Conservation (phyloP, 108 stramenopile species). For the Tribonema minus region DNA sequence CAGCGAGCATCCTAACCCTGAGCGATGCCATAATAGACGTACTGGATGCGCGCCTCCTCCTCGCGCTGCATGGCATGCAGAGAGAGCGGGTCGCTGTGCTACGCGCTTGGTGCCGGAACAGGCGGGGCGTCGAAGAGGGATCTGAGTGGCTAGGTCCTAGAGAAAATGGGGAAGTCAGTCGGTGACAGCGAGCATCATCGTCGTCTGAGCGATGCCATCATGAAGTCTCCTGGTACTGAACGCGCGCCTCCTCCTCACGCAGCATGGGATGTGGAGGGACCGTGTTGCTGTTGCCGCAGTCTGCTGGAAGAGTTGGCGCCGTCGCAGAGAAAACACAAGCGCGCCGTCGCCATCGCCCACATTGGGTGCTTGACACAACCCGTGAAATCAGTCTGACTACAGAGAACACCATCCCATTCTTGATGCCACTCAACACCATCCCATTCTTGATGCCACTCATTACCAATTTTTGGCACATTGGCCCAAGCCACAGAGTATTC, state of each 20-base stretch:
- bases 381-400: too few species aligned
- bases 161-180: not conserved
- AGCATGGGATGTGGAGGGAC: not conserved
- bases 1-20: not conserved
- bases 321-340: too few species aligned
- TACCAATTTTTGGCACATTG: too few species aligned
- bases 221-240: not conserved
- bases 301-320: too few species aligned
- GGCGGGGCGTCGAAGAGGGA: not conserved
- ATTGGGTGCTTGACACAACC: too few species aligned
- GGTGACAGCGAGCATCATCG: not conserved
- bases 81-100: not conserved
- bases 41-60: conserved; percentile 15
- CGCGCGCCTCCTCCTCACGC: not conserved
- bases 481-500: too few species aligned
- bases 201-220: conserved; percentile 25
- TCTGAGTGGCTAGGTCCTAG: too few species aligned
- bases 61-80: not conserved
- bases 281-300: too few species aligned
- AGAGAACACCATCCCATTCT: too few species aligned
- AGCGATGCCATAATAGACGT: conserved; percentile 17
- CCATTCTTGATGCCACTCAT: too few species aligned
- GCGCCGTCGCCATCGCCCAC: too few species aligned
- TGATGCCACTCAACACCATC: too few species aligned
- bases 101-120: not conserved